Evolutionary conservation across 2,329 filamentous ascomycete genomes (phyloP).

Genomic region (Xylaria sp.): DNA sequence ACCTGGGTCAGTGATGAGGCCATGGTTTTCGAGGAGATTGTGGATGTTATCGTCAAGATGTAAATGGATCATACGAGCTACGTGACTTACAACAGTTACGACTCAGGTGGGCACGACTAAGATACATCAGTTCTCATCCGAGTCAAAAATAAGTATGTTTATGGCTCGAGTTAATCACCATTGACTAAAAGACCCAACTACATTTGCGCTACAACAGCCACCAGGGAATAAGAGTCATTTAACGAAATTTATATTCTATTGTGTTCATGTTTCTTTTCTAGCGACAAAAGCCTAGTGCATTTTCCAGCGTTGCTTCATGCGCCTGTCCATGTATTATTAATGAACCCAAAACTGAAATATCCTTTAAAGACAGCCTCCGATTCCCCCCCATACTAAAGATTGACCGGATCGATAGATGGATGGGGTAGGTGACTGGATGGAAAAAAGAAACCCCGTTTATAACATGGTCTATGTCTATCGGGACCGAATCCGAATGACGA

Average conservation of each 20-base stretch:
- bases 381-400: neutral
- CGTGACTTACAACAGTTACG: neutral
- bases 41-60: neutral
- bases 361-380: neutral
- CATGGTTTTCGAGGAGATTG: neutral
- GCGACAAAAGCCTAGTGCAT: neutral
- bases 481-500: neutral
- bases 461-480: slow-evolving; percentile 23
- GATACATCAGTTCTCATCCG: neutral
- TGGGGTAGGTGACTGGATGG: neutral
- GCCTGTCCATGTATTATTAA: slow-evolving; percentile 16
- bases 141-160: neutral
- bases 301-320: neutral
- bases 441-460: slow-evolving; percentile 14
- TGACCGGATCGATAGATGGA: slow-evolving; percentile 1
- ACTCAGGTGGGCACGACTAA: neutral
- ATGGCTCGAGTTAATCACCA: no score
- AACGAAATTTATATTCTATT: neutral
- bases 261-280: neutral
- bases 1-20: neutral
- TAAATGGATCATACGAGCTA: neutral
- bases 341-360: slow-evolving; percentile 12
- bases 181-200: no score
- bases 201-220: neutral
- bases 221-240: neutral